Evolutionary conservation across 192 early-diverging fungal species (phyloP).

Genomic region (Coemansia sp.): DNA sequence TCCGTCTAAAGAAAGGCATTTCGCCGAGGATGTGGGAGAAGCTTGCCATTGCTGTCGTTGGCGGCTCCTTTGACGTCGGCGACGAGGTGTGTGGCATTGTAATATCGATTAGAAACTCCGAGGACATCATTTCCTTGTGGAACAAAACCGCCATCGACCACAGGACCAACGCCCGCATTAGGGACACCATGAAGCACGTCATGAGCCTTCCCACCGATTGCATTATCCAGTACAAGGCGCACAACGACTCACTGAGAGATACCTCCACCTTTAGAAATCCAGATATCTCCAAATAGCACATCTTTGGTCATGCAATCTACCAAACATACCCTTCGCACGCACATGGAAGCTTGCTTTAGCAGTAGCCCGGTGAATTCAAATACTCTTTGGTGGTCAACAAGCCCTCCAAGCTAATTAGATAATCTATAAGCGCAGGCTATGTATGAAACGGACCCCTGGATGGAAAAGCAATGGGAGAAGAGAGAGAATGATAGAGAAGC

Average conservation of each 20-base stretch:
- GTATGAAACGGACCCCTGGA: too few relatives aligned
- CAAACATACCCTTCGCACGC: not conserved
- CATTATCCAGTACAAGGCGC: slow-evolving; percentile 95
- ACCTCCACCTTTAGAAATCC: slow-evolving; percentile 84
- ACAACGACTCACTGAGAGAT: slow-evolving; percentile 84
- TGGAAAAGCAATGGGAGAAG: too few relatives aligned
- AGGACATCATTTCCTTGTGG: slow-evolving; percentile 97
- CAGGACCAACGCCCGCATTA: slow-evolving; percentile 80
- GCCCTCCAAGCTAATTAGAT: too few relatives aligned
- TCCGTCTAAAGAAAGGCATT: slow-evolving; percentile 89
- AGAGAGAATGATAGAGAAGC: too few relatives aligned
- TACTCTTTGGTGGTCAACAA: too few relatives aligned
- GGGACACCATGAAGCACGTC: slow-evolving; percentile 86
- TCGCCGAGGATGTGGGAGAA: slow-evolving; percentile 91
- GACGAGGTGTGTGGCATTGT: slow-evolving; percentile 92
- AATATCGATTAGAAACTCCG: slow-evolving; percentile 86
- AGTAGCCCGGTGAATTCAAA: too few relatives aligned
- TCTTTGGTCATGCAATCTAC: not conserved
- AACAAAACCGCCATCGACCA: slow-evolving; percentile 85
- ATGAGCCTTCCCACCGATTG: slow-evolving; percentile 85
- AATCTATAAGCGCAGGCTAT: too few relatives aligned
- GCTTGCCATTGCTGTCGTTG: slow-evolving; percentile 84
- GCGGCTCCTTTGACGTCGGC: slow-evolving; percentile 88
- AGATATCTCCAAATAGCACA: slow-evolving; percentile 61
- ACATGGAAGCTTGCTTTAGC: not conserved